Base-by-base conservation (phyloP, 83 land plant species). In the Diphasiastrum complanatum region DNA sequence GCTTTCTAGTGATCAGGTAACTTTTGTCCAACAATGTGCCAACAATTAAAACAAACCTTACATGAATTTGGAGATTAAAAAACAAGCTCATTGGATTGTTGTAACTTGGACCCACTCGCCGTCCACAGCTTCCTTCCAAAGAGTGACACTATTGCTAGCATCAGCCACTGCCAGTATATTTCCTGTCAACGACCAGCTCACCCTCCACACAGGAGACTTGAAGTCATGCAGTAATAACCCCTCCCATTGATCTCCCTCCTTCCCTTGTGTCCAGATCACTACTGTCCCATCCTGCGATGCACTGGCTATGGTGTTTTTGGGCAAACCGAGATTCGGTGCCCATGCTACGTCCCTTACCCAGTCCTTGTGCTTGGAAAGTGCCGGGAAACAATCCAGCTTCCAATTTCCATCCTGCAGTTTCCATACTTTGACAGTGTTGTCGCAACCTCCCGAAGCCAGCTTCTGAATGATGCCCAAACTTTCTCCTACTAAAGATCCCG, bases 301-400 rank as follows among this genome's bases (percentile, higher is more conserved):
- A 58, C 88, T 86, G 11, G 96, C 96, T 49, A 89, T 83, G 4
- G 96, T 89, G 47, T 81, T 81, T 60, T 79, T 86, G 14, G 84
- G 88, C 5, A 86, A 83, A 40, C 96, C 96, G 49, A 89, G 67
- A 55, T 89, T 89, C 30, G 96, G 96, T 4, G 96, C 92, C 96
- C 96, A 89, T 6, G 96, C 87, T 4, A 89, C 91, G 54, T 86
- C 92, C 11, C 96, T 67, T 29, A 89, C 96, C 96, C 92, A 89
- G 37, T 89, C 96, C 0, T 69, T 60, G 43, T 89, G 92, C 74
- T 66, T 83, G 51, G 83, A 83, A 31, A 89, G 82, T 3, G 92
- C 78, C 8, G 92, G 96, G 55, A 83, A 86, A 68, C 84, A 86
- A 47, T 89, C 96, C 81, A 86, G 69, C 67, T 78, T 85, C 96